phyloP scores from a whole-genome alignment of 23 red algal genomes.

The Gracilaria caudata region DNA sequence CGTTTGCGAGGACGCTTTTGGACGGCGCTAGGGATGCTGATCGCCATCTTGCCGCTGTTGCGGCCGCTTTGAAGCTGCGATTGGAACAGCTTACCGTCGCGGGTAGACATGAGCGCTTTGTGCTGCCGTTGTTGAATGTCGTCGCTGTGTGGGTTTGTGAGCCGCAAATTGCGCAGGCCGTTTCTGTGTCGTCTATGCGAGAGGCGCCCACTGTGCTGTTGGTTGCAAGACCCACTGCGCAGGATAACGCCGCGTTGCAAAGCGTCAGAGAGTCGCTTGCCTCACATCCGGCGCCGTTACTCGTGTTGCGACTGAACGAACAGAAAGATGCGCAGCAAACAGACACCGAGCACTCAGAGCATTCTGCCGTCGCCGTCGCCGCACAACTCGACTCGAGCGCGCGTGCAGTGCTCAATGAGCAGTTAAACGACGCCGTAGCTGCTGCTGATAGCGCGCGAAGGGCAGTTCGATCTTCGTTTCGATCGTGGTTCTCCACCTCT shows the following conservation, averaged over 20 bases:
- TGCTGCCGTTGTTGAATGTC: constrained; percentile 1
- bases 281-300: background rate
- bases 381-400: background rate
- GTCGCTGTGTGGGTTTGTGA: constrained; percentile 41
- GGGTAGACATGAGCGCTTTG: background rate
- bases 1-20: constrained; percentile 3
- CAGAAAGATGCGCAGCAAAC: background rate
- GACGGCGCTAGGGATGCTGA: background rate
- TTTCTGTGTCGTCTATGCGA: background rate
- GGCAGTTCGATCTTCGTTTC: constrained; percentile 47
- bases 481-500: constrained; percentile 47
- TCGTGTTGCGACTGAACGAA: background rate
- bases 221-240: constrained; percentile 7
- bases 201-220: constrained; percentile 3
- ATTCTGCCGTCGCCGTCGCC: background rate
- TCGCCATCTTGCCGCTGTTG: background rate
- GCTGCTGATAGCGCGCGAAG: constrained; percentile 33
- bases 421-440: constrained; percentile 10
- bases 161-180: constrained; percentile 25
- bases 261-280: background rate
- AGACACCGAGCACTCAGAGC: background rate
- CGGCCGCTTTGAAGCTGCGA: background rate
- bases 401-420: constrained; percentile 17
- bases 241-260: constrained; percentile 10
- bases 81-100: background rate